Conservation (phyloP, 2,329 filamentous ascomycete species). For the Ophiosphaerella korrae region DNA sequence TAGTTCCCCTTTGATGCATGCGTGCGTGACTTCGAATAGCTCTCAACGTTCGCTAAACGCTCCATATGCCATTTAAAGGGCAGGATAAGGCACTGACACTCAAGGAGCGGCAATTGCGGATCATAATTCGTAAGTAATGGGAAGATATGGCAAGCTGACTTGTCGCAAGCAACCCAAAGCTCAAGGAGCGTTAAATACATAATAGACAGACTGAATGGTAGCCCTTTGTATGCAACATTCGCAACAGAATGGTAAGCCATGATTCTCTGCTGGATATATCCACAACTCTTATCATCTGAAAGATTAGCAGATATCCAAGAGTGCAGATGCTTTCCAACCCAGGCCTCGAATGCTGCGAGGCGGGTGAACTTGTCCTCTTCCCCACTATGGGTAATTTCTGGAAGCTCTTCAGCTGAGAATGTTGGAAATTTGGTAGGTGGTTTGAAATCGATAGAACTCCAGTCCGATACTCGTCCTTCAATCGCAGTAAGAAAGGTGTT, state of each 20-base stretch:
- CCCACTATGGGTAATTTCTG: slow-evolving; percentile 3
- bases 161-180: slow-evolving; percentile 65
- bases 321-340: slow-evolving; percentile 52
- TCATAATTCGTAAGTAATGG: slow-evolving; percentile 55
- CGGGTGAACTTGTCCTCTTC: slow-evolving; percentile 45
- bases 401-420: slow-evolving; percentile 12
- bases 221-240: slow-evolving; percentile 39
- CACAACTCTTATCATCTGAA: slow-evolving; percentile 30
- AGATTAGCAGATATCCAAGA: slow-evolving; percentile 47
- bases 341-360: slow-evolving; percentile 57
- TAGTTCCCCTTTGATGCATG: slow-evolving; percentile 10
- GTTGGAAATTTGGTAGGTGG: slow-evolving; percentile 11
- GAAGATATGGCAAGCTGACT: slow-evolving; percentile 46
- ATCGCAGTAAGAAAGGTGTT: slow-evolving; percentile 22
- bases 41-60: slow-evolving; percentile 54
- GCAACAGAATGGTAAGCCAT: slow-evolving; percentile 21
- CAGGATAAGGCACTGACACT: slow-evolving; percentile 56
- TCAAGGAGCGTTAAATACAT: slow-evolving; percentile 64
- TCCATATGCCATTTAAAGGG: slow-evolving; percentile 52
- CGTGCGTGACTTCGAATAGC: slow-evolving; percentile 51
- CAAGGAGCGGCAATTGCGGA: slow-evolving; percentile 48
- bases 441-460: slow-evolving; percentile 6
- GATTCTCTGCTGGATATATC: slow-evolving; percentile 15
- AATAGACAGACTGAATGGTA: slow-evolving; percentile 56
- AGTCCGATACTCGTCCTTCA: too few relatives aligned